Evolutionary conservation across 2,329 filamentous ascomycete genomes (phyloP).

Genomic region (Xylariaceae sp.): DNA sequence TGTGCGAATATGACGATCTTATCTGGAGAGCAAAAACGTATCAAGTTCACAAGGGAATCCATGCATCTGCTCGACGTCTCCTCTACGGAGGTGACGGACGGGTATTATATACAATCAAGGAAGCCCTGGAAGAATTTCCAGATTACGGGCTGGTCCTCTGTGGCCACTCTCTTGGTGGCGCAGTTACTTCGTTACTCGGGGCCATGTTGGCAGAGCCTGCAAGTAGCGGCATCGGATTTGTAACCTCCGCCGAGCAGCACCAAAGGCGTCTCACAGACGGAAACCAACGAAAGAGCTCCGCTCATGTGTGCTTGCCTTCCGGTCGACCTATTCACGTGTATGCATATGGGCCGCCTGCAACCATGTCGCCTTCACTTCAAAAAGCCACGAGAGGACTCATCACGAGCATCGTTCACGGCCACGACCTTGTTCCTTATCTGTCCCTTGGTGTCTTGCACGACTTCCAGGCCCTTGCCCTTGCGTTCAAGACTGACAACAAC

Average conservation of each 20-base stretch:
- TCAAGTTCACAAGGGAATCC: conserved; percentile 72
- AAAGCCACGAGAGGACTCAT: conserved; percentile 70
- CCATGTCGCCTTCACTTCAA: conserved; percentile 67
- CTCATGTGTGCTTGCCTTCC: conserved; percentile 55
- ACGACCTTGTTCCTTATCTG: conserved; percentile 71
- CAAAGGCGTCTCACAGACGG: conserved; percentile 38
- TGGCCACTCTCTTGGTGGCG: conserved; percentile 67
- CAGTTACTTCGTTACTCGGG: conserved; percentile 66
- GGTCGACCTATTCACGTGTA: conserved; percentile 75
- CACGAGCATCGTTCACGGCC: conserved; percentile 70
- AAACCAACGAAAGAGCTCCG: conserved; percentile 11
- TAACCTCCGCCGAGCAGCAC: conserved; percentile 55
- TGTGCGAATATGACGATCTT: conserved; percentile 69
- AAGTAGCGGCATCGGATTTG: conserved; percentile 54
- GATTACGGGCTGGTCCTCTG: conserved; percentile 70
- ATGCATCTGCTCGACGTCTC: conserved; percentile 66
- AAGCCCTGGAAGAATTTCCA: conserved; percentile 63
- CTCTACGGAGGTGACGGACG: conserved; percentile 66
- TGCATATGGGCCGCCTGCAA: conserved; percentile 72
- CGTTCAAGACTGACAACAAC: conserved; percentile 69
- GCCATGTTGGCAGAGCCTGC: conserved; percentile 68
- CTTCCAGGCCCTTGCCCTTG: conserved; percentile 67
- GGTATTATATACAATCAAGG: conserved; percentile 63
- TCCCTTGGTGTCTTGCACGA: conserved; percentile 74
- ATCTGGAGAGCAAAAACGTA: conserved; percentile 62